Base-by-base conservation (phyloP, 2,329 filamentous ascomycete genomes). In the Penicillium sp. region DNA sequence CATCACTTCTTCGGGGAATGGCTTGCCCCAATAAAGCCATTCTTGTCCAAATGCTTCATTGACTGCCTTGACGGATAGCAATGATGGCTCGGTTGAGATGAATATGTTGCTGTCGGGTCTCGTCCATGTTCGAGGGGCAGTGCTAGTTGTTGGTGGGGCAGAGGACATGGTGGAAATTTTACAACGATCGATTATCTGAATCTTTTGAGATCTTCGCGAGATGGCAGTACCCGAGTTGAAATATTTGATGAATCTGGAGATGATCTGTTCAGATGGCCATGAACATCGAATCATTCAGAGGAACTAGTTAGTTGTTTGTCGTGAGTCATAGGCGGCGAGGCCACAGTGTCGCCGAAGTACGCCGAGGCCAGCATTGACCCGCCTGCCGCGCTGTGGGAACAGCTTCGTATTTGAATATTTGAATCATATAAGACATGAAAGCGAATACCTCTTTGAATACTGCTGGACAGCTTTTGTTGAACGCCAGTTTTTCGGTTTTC, bases 11-110 rank as follows among this genome's bases (percentile, higher is more conserved):
- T 69, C 64, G 14, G 61, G 61, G 7, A 69, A 58, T 2, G 60
- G 59, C 19, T 57, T 59, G 22, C 53, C 53, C 67, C 65, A 69
- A 42, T 67, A 68, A 7, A 69, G 13, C 11, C 65, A 68, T 6
- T 67, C 64, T 19, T 38, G 52, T 1, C 19, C 58, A n/a, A 67
- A 68, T 28, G 65, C 67, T 3, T 59, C 52, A 43, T 67, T 68
- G n/a, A 68, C 64, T 40, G 59, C 65, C 38, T 65, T 59, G 3
- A 67, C 57, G 4, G 64, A 68, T 6, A 69, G 51, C 19, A 66
- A n/a, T 6, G 51, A 54, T 43, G 59, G 62, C 6, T 69, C 55
- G n/a, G 61, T 68, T 49, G 65, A 69, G 46, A 68, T 60, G 57
- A 68, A 65, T 33, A 65, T 64, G 16, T 61, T 54, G 37, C 55